Base-by-base conservation (phyloP, 345 rosid species). In the Noccaea caerulescens region DNA sequence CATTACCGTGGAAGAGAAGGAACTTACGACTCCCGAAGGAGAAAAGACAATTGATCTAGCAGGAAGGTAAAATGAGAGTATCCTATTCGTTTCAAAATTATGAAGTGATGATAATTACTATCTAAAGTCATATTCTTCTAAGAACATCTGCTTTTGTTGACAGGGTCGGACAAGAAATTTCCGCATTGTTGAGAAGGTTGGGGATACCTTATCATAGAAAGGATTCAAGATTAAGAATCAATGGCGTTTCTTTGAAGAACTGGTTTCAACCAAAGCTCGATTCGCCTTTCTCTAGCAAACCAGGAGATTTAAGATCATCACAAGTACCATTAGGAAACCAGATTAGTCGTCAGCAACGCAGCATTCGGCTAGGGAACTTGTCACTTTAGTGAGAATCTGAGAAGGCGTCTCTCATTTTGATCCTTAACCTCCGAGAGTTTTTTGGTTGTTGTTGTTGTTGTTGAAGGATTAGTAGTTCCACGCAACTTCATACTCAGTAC, bases 191-290 rank as follows among this genome's bases (percentile, higher is more conserved):
- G 80, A 85, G 98, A 82, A 86, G 96, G 73, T 67, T 92, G 52
- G 81, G 84, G 33, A 63, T 92, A 64, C 77, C 86, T 23, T 88
- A 86, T 75, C 89, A 88, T 68, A 91, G 98, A 73, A 89, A 84
- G 33, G 98, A 79, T 58, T 86, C 94, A 23, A 86, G 69, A 72
- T 65, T 93, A 75, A 82, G 90, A 79, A 87, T 93, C 74, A 86
- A 74, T 47, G 97, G 97, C 34, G 84, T 87, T 57, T 71, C 90
- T 23, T 68, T 93, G 72, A 84, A 78, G 77, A 86, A 90, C 72
- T 93, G 98, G 97, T 79, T 93, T 39, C 93, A 79, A 59, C 98
- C 97, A 38, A 88, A 88, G 81, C 87, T 87, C 8, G 81, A 77
- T 54, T 84, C 84, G 50, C 90, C 96, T 23, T 86, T 84, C 77